Evolutionary conservation across 345 rosid genomes (phyloP).

Genomic region (Dipteronia dyeriana): DNA sequence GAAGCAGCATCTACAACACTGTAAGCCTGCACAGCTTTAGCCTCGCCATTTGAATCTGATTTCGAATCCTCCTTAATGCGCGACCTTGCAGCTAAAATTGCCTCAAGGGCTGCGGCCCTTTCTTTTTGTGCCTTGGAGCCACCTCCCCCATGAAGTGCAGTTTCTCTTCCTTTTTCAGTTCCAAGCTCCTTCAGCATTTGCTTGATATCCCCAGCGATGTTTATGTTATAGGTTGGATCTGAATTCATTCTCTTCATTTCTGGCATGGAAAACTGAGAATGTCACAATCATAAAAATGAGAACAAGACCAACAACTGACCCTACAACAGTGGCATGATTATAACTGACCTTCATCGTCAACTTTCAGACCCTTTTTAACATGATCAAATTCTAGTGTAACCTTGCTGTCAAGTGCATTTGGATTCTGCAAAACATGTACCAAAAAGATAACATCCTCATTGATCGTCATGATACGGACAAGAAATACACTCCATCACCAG

Average conservation of each 20-base stretch:
- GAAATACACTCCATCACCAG: conserved; percentile 14
- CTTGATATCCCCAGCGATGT: conserved; percentile 78
- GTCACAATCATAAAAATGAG: conserved; percentile 11
- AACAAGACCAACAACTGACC: conserved; percentile 11
- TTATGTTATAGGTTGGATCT: conserved; percentile 79
- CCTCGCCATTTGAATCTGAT: conserved; percentile 54
- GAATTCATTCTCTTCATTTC: conserved; percentile 65
- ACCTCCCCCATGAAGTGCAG: conserved; percentile 94
- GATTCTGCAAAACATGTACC: conserved; percentile 55
- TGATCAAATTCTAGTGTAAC: conserved; percentile 86
- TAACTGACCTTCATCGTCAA: conserved; percentile 81
- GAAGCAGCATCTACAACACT: conserved; percentile 98
- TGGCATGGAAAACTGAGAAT: conserved; percentile 31
- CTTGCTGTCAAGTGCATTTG: conserved; percentile 68
- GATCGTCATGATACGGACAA: conserved; percentile 6
- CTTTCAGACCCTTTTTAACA: conserved; percentile 68
- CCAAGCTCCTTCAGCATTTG: conserved; percentile 90
- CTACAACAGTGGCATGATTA: conserved; percentile 2
- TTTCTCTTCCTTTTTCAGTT: conserved; percentile 80
- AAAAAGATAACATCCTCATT: conserved; percentile 2
- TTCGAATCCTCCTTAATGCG: conserved; percentile 63
- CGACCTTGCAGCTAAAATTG: conserved; percentile 79
- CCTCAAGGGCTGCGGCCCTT: conserved; percentile 91
- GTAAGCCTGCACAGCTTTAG: conserved; percentile 46
- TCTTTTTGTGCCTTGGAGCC: conserved; percentile 91